Conservation (phyloP, 306 rosid species). For the Lablab purpureus region DNA sequence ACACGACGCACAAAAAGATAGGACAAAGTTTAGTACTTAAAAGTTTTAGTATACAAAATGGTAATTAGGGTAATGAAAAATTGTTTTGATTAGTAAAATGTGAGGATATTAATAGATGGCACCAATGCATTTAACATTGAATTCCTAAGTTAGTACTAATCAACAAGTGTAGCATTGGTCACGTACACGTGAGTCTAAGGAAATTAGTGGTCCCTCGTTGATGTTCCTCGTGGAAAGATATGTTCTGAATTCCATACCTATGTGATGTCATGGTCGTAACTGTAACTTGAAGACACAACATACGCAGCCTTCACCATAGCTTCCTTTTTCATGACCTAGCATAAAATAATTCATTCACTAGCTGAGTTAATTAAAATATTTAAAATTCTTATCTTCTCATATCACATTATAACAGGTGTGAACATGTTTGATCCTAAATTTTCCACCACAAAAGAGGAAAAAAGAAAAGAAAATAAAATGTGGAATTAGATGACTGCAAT, state of each 20-base stretch:
- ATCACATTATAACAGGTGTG: too few relatives aligned
- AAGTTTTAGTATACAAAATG: background rate
- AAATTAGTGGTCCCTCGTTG: conserved; percentile 49
- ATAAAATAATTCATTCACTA: background rate
- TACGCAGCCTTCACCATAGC: conserved; percentile 44
- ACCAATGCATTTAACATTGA: conserved; percentile 11
- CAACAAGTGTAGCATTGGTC: conserved; percentile 19
- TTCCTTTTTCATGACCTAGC: conserved; percentile 23
- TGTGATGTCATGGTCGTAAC: conserved; percentile 74
- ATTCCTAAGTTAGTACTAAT: conserved; percentile 28
- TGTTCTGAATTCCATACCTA: conserved; percentile 51
- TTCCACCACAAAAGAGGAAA: background rate
- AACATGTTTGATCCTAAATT: conserved; percentile 1
- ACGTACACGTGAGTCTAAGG: conserved; percentile 50
- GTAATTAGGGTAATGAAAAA: background rate
- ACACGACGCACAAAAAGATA: background rate
- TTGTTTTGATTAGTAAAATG: background rate
- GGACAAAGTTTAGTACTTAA: conserved; percentile 4
- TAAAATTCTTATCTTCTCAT: background rate
- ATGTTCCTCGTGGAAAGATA: conserved; percentile 42
- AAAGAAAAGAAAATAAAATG: background rate
- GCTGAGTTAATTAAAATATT: background rate
- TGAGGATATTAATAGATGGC: conserved; percentile 5
- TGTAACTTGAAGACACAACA: conserved; percentile 59
- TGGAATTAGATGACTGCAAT: conserved; percentile 10